phyloP scores from a whole-genome alignment of 106 monocot genomes.

The Posidonia australis region DNA sequence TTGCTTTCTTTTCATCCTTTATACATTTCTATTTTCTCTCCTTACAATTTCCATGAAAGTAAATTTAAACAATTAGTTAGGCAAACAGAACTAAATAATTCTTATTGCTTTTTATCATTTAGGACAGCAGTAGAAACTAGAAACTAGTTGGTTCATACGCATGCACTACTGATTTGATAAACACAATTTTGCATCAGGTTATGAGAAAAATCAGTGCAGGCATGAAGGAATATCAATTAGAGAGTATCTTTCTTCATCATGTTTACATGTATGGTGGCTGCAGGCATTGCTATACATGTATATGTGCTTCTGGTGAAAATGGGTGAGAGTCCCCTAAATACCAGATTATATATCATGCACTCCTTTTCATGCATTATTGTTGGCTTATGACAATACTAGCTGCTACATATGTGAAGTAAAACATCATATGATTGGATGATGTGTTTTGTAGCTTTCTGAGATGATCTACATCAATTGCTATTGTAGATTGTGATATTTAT shows the following conservation, averaged over 20 bases:
- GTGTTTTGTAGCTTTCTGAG: too few relatives aligned
- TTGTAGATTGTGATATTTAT: too few relatives aligned
- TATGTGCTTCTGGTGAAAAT: constrained; percentile 97
- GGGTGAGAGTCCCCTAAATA: constrained; percentile 29
- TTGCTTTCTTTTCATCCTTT: too few relatives aligned
- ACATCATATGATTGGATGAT: too few relatives aligned
- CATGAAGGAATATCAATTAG: constrained; percentile 97
- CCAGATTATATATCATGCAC: neutral
- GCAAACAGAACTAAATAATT: neutral
- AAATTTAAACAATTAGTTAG: neutral
- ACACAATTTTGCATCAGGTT: constrained; percentile 39
- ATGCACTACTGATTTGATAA: constrained; percentile 12
- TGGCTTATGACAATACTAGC: too few relatives aligned
- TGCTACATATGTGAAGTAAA: too few relatives aligned
- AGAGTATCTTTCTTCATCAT: constrained; percentile 96
- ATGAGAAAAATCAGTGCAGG: constrained; percentile 66
- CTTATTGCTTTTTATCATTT: neutral
- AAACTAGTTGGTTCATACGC: too few relatives aligned
- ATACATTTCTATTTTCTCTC: neutral
- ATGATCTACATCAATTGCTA: too few relatives aligned
- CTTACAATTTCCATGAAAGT: neutral
- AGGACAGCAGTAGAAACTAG: neutral
- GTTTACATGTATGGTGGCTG: constrained; percentile 97
- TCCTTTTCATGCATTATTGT: too few relatives aligned
- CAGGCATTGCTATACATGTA: constrained; percentile 93